Conservation (phyloP, 164 flowering plant genomes). For the Brasenia schreberi region DNA sequence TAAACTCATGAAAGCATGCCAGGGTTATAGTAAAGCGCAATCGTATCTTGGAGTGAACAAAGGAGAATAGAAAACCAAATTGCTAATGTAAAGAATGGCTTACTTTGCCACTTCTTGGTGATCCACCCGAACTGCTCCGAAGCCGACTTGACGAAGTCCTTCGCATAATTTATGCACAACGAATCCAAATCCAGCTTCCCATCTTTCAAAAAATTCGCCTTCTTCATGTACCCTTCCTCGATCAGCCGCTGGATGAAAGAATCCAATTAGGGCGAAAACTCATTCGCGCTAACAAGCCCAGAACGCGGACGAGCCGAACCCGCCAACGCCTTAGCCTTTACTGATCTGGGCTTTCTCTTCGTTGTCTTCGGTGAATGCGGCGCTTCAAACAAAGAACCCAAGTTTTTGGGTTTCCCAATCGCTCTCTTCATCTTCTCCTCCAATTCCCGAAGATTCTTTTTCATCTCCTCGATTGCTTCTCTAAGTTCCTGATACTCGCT, state of each 20-base stretch:
- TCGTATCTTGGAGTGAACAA: too few relatives aligned
- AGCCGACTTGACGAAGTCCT: conserved; percentile 8
- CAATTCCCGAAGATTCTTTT: conserved; percentile 7
- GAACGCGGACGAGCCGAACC: conserved; percentile 4
- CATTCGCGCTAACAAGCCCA: neutral
- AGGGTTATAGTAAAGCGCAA: too few relatives aligned
- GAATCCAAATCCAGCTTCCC: conserved; percentile 10
- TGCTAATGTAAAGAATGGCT: conserved; percentile 1
- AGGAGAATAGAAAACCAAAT: neutral
- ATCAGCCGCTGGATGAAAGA: conserved; percentile 7
- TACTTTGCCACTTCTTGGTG: conserved; percentile 19
- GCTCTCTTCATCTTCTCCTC: conserved; percentile 7
- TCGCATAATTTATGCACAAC: conserved; percentile 5
- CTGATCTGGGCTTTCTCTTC: neutral
- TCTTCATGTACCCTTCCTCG: conserved; percentile 10
- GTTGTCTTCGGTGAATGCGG: neutral
- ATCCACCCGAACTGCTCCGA: conserved; percentile 15
- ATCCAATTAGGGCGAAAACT: conserved; percentile 11
- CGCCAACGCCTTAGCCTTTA: neutral
- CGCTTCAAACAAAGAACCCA: neutral
- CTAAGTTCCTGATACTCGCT: neutral
- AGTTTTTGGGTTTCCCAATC: neutral
- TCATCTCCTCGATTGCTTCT: conserved; percentile 2
- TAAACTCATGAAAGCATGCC: too few relatives aligned
- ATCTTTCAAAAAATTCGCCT: conserved; percentile 11